Base-by-base conservation (phyloP, 1,284 basidiomycete species). In the Tilletia horrida region DNA sequence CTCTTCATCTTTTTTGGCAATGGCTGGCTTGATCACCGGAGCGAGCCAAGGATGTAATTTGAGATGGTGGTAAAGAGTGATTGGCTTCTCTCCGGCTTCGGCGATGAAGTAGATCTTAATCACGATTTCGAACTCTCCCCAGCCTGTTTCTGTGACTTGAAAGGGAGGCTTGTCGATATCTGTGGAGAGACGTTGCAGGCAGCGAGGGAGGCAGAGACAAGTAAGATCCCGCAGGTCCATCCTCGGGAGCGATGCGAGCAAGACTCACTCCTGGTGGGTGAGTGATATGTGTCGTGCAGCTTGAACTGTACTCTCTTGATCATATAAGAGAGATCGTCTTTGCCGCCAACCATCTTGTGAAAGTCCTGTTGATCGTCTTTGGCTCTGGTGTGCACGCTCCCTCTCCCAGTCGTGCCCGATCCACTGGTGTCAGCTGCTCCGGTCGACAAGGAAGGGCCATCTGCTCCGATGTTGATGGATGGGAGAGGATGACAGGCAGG, bases 61-160 rank as follows among this genome's bases (percentile, higher is more conserved):
- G 81, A 98, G 89, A 76, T 93, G 91, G 82, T 98, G 96, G 72
- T 91, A 90, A 64, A 95, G 85, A 3, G 87, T 86, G 71, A 97
- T 85, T 7, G 92, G 88, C 82, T 97, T 97, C 83, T 98, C 96
- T 64, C 88, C 90, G 1, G 93, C 88, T 83, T 99, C 96, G 55
- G 87, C 83, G n/a, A 93, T 86, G 83, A 98, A 97, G 63, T 90
- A 91, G 71, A 99, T 89, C 71, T 92, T 89, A 76, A 99, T 95
- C 77, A 90, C 88, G 70, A 98, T 90, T 77, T 97, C 93, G 83
- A 99, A 99, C 84, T 99, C 96, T 78, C 96, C 96, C 96, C 96
- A 99, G 59, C 95, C 96, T 9, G 95, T 97, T 82, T 98, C 96
- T 7, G 92, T 90, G 9, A 98, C 89, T 75, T 92, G 90, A 79